These are phyloP conservation scores for Stromatinia cepivora DNA, from an alignment of 2,329 filamentous ascomycete species.

Conservation along the genomic window DNA sequence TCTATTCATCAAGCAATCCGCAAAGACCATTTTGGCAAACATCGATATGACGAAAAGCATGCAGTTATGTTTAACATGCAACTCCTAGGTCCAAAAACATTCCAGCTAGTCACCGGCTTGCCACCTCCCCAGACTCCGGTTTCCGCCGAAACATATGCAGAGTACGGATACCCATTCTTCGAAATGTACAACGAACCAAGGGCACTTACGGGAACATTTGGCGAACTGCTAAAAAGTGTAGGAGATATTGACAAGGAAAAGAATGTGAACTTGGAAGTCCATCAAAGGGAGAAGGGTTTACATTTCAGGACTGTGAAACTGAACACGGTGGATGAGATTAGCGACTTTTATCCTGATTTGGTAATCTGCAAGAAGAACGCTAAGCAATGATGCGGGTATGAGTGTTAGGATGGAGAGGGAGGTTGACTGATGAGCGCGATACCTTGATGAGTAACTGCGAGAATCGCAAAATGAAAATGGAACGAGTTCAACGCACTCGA, in stretches of 20 bases:
- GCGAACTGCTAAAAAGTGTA: background rate
- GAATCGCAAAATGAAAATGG: background rate
- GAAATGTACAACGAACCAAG: conserved; percentile 12
- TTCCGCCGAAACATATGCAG: background rate
- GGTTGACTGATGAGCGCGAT: background rate
- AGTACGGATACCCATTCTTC: conserved; percentile 12
- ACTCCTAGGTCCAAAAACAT: conserved; percentile 9
- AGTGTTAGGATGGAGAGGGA: background rate
- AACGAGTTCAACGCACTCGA: background rate
- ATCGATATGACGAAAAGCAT: conserved; percentile 12
- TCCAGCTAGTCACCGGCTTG: conserved; percentile 1
- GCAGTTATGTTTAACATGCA: conserved; percentile 11
- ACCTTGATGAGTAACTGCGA: background rate
- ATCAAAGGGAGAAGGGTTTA: background rate
- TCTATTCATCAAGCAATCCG: conserved; percentile 17
- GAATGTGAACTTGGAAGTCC: background rate
- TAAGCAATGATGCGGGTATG: too few relatives aligned
- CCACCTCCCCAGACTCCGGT: conserved; percentile 10
- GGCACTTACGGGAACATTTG: conserved; percentile 3
- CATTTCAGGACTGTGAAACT: background rate
- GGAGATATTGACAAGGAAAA: background rate
- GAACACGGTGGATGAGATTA: background rate
- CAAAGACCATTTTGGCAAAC: background rate
- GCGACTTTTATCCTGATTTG: background rate
- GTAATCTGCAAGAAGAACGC: background rate